phyloP scores from a whole-genome alignment of 2,329 filamentous ascomycete species.

The Penicillium sp. region DNA sequence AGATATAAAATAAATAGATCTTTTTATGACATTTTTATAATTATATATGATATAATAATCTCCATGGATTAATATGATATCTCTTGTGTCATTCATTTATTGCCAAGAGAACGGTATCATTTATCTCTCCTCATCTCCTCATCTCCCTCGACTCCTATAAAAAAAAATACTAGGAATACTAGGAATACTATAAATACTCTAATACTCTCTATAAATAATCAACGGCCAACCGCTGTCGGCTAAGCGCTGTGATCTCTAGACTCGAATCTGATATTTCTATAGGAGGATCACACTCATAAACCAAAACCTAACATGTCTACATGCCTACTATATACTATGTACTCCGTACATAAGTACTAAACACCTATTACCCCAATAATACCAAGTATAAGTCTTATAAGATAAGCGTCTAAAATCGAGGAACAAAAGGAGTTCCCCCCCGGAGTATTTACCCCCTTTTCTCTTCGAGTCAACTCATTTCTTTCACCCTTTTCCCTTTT shows the following conservation, averaged over 20 bases:
- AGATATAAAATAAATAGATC: background rate
- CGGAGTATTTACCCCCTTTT: slow-evolving; percentile 1
- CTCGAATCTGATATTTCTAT: background rate
- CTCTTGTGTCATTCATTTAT: background rate
- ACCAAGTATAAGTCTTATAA: background rate
- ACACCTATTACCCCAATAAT: background rate
- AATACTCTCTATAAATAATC: background rate
- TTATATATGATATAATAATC: background rate
- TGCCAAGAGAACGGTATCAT: background rate
- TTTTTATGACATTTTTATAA: background rate
- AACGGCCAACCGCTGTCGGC: background rate
- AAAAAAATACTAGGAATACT: background rate
- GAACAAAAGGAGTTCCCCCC: background rate
- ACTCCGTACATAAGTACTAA: background rate
- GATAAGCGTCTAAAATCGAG: background rate
- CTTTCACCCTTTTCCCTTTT: background rate
- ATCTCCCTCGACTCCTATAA: background rate
- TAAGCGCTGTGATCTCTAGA: background rate
- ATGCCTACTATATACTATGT: too few species aligned
- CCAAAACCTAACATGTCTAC: background rate
- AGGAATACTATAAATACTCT: background rate
- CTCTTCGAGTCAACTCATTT: background rate
- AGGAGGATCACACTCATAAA: background rate
- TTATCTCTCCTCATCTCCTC: background rate
- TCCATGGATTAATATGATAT: background rate